Base-by-base conservation (phyloP, 2,329 filamentous ascomycete genomes). In the Pyrenophora graminea region DNA sequence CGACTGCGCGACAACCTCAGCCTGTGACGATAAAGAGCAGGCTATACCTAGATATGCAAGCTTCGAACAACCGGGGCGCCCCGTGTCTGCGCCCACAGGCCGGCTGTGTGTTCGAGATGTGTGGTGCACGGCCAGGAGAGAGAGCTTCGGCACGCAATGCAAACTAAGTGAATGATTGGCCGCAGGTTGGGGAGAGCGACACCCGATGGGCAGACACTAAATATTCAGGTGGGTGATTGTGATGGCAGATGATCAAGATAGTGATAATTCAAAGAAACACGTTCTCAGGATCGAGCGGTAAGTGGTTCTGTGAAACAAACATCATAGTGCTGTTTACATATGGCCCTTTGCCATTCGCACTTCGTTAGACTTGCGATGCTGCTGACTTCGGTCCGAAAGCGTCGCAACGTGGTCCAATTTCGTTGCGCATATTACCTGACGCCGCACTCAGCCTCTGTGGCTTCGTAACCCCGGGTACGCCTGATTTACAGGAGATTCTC, bases 81-180 rank as follows among this genome's bases (percentile, higher is more conserved):
- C 42, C 40, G 21, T 32, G 15, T 37, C 19, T 23, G 17, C 15
- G 13, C 13, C 17, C 13, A 30, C 25, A 31, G 23, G 25, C 23
- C 9, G 17, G 37, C 30, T 37, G 12, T 33, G 34, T 19, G 18
- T 34, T 51, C 31, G 25, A 43, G 39, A 44, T 38, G 13, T 38
- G 13, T 37, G 43, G 25, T 18, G 48, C 36, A 39, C 50, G 30
- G 45, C 32, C 18, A 37, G 36, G 38, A 30, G 45, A 49, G 48
- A 43, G 42, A 55, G 23, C 18, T 39, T 42, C 18, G 31, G 51
- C 51, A 55, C 51, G 51, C 51, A 55, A 47, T 41, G 15, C 39
- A 19, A 30, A 18, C 36, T 37, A 48, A 7, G 33, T 17, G 15
- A 34, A 6, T 55, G 51, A 55, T 55, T 55, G 51, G 51, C 17